Base-by-base conservation (phyloP, 2,329 filamentous ascomycete genomes). In the Diplodia sapinea region DNA sequence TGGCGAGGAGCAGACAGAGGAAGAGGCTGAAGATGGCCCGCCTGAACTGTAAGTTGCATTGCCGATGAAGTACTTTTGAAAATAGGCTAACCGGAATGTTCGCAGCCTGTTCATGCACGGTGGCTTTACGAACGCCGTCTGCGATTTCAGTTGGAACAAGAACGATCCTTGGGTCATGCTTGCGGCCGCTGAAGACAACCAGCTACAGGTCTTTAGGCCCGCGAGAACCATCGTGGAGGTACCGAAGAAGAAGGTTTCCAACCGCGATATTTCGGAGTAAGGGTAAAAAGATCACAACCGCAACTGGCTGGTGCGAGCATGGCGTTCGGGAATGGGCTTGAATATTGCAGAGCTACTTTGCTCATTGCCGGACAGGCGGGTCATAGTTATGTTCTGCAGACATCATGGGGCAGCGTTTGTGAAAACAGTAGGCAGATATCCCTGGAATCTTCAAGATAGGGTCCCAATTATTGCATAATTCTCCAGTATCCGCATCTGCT, bases 121-220 rank as follows among this genome's bases (percentile, higher is more conserved):
- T 69, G 95, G 95, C 38, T 96, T 99, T 82, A 99, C 95, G 12
- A 97, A 97, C 81, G 91, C 96, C 72, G 88, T 99, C 70, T 93
- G 92, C 43, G 96, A 99, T 80, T 99, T 99, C 76, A 94, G 91
- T 81, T 99, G 94, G 94, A 99, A 99, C 80, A 88, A 89, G 72
- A 97, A 96, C 77, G 93, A 97, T 74, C 94, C 94, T 4, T 99
- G 96, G 96, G 88, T 97, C 66, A 91, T 99, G 72, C 94, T 93
- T 78, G 96, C 92, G 69, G 94, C 95, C 17, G 95, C 94, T 0
- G 96, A 99, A 78, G 95, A 99, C 81, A 99, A 99, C 76, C 84
- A 98, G 72, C 86, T 99, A 70, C 95, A 99, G 80, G 92, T 97
- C 73, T 98, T 83, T 79, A 77, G 77, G 20, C 78, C 79, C 2